Conservation (phyloP, 306 rosid genomes). For the Bauhinia variegata region DNA sequence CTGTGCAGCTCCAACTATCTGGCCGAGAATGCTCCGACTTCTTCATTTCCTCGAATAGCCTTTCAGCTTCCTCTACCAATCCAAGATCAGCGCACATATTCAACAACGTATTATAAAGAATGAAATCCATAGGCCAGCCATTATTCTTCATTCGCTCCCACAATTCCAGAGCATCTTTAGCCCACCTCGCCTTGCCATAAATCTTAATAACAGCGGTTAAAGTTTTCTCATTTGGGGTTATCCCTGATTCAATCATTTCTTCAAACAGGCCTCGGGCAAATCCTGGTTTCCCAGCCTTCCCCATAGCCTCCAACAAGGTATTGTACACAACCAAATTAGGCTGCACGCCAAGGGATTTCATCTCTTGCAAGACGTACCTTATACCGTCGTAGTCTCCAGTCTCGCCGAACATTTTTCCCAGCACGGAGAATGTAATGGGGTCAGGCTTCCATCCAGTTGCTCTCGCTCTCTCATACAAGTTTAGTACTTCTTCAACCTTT, state of each 20-base stretch:
- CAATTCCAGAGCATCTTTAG: conserved; percentile 75
- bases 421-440: conserved; percentile 67
- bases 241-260: conserved; percentile 78
- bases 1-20: conserved; percentile 92
- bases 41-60: conserved; percentile 80
- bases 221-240: conserved; percentile 81
- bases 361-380: conserved; percentile 82
- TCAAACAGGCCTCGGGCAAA: conserved; percentile 81
- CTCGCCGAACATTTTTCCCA: conserved; percentile 97
- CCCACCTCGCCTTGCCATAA: conserved; percentile 95
- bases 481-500: conserved; percentile 81
- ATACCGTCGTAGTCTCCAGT: conserved; percentile 94
- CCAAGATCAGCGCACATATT: conserved; percentile 97
- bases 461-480: conserved; percentile 84
- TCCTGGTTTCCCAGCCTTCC: conserved; percentile 95
- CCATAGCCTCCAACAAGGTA: conserved; percentile 93
- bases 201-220: conserved; percentile 80
- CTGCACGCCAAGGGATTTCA: conserved; percentile 73
- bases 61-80: conserved; percentile 85
- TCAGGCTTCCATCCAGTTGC: conserved; percentile 97
- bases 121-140: conserved; percentile 86
- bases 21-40: conserved; percentile 58
- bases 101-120: conserved; percentile 81
- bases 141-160: conserved; percentile 79
- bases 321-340: conserved; percentile 88